Evolutionary conservation across 108 stramenopile genomes (phyloP).

Genomic region (Nitzschia sp.): DNA sequence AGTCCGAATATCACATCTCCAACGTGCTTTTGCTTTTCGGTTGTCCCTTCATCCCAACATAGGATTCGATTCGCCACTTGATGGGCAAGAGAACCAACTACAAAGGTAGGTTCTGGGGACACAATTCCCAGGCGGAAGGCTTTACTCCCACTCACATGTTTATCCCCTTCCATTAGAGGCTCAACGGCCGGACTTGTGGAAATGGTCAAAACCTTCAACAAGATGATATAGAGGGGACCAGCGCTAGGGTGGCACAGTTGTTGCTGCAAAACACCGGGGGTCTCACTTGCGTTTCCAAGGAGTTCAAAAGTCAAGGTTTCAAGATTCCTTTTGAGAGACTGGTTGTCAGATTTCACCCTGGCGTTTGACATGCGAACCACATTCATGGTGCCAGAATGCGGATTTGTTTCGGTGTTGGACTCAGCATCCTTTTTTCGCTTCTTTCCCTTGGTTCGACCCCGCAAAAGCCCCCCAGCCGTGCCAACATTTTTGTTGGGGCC

Average conservation of each 20-base stretch:
- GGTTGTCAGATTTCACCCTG: constrained; percentile 23
- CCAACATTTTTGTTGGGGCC: constrained; percentile 9
- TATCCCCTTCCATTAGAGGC: constrained; percentile 5
- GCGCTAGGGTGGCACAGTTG: constrained; percentile 74
- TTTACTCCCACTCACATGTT: constrained; percentile 16
- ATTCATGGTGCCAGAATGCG: constrained; percentile 43
- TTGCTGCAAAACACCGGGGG: constrained; percentile 64
- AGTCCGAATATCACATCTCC: constrained; percentile 80
- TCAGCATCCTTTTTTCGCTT: constrained; percentile 58
- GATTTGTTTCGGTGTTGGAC: background rate
- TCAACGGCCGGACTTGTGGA: constrained; percentile 21
- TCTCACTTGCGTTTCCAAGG: constrained; percentile 24
- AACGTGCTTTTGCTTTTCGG: constrained; percentile 44
- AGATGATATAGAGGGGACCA: constrained; percentile 71
- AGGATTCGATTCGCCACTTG: constrained; percentile 57
- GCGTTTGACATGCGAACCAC: constrained; percentile 40
- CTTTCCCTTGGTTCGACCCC: constrained; percentile 46
- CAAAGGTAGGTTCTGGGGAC: constrained; percentile 58
- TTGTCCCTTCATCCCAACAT: constrained; percentile 61
- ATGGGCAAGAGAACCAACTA: constrained; percentile 55
- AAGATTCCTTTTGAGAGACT: constrained; percentile 11
- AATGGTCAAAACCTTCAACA: constrained; percentile 70
- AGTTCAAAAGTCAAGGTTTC: constrained; percentile 35
- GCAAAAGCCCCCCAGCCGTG: background rate
- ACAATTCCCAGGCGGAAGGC: constrained; percentile 59